A percentile compares a stretch with the other conserved stretches of the same genome.
Evolutionary conservation across 192 early-diverging fungal genomes (phyloP).

Genomic region (Coemansia sp.): DNA sequence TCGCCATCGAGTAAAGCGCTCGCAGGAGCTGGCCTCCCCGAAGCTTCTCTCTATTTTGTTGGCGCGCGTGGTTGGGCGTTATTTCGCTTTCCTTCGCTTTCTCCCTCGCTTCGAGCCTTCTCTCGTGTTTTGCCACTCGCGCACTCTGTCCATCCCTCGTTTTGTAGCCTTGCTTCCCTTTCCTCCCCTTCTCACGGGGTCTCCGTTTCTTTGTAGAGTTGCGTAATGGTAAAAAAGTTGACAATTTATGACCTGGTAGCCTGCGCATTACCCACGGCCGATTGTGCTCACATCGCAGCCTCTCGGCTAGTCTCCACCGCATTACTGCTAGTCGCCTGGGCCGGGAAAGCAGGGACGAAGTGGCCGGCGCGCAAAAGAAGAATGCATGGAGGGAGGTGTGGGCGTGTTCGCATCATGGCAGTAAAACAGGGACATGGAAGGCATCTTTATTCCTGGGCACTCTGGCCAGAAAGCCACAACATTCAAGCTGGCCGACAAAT

Average conservation of each 20-base stretch:
- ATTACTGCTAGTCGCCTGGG: neutral
- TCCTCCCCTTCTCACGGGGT: neutral
- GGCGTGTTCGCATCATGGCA: neutral
- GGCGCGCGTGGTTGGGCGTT: neutral
- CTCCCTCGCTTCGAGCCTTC: too few relatives aligned
- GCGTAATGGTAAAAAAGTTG: neutral
- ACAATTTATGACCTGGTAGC: too few relatives aligned
- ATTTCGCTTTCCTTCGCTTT: neutral
- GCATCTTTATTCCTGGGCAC: neutral
- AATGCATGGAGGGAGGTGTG: neutral
- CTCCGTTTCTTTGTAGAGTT: neutral
- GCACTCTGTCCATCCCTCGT: neutral
- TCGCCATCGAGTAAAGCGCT: conserved; percentile 8
- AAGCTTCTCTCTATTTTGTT: neutral
- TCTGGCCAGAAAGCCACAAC: conserved; percentile 2
- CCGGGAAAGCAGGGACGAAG: too few relatives aligned
- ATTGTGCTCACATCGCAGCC: neutral
- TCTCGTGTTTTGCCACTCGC: neutral
- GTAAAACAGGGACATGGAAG: conserved; percentile 3
- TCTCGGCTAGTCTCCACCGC: neutral
- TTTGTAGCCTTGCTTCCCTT: neutral
- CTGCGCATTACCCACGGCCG: neutral
- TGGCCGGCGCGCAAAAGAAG: too few relatives aligned
- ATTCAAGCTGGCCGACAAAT: neutral
- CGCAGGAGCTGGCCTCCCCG: neutral